Evolutionary conservation across 345 rosid genomes (phyloP), one percentile per base, ranked within the genome.

Genomic region (Syzygium jambos): DNA sequence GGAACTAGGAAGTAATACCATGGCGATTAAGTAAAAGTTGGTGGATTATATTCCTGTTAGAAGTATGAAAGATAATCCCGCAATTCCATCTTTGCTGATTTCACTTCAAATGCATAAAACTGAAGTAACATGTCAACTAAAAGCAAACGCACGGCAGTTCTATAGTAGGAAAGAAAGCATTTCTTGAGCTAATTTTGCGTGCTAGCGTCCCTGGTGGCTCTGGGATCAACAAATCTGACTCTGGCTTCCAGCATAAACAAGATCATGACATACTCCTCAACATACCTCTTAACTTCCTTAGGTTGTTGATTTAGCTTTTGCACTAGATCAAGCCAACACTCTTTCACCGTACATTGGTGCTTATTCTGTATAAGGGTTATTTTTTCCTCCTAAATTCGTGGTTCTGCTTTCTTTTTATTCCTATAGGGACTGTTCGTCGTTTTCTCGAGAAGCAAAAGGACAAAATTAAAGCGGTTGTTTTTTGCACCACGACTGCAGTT

Each of bases 371-470:
- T 34, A 16, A 73, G 49, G 46, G 46, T 73, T 34, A 34, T 34
- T 73, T 34, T 73, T 73, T 25, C 80, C 80, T 73, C 80, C 34
- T 34, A 73, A 73, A 4, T 73, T 34, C 43, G 7, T 34, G 22
- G 73, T 56, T 52, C 57, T 46, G 68, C 54, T 43, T 84, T 91
- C 57, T 89, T 54, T 90, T 73, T 91, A 85, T 23, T 85, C 54
- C 41, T 43, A 15, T 89, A 98, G 99, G 99, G 90, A 98, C 99
- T 78, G 94, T 98, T 78, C 95, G 99, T 59, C 96, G 99, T 86
- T 93, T 98, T 88, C 94, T 98, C 41, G 99, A 98, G 93, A 98
- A 98, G 92, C 99, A 98, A 90, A 96, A 92, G 90, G 98, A 95
- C 92, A 96, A 93, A 90, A 92, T 98, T 43, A 92, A 89, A 86